Evolutionary conservation across 305 asterid species (phyloP).

Genomic region (Fraxinus floribunda): DNA sequence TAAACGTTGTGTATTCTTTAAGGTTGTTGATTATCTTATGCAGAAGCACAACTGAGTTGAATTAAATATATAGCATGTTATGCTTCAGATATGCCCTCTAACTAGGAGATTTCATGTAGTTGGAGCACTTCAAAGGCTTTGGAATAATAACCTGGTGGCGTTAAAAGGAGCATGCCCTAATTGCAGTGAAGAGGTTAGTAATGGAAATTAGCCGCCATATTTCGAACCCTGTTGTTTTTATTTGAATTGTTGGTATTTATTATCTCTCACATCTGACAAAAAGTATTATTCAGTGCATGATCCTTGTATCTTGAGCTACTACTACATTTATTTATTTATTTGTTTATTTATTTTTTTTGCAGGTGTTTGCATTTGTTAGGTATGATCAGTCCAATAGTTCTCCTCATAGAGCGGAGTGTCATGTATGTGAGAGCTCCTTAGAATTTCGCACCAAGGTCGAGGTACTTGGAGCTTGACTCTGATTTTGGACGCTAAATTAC

Average conservation of each 20-base stretch:
- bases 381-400: slow-evolving; percentile 58
- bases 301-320: slow-evolving; percentile 24
- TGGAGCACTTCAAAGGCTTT: slow-evolving; percentile 83
- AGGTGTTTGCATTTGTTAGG: slow-evolving; percentile 94
- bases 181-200: slow-evolving; percentile 90
- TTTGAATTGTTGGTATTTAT: neutral
- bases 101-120: slow-evolving; percentile 45
- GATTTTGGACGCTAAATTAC: neutral
- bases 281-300: neutral
- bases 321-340: neutral
- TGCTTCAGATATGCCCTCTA: slow-evolving; percentile 19
- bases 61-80: neutral
- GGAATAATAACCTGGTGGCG: slow-evolving; percentile 88
- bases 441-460: slow-evolving; percentile 83
- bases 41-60: neutral
- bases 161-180: slow-evolving; percentile 89
- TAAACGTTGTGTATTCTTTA: neutral
- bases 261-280: neutral
- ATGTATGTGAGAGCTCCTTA: slow-evolving; percentile 89
- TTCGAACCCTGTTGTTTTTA: neutral
- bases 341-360: slow-evolving; percentile 23
- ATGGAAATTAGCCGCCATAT: neutral
- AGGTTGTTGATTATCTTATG: slow-evolving; percentile 4
- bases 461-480: slow-evolving; percentile 41
- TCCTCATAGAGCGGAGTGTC: slow-evolving; percentile 82